A percentile compares a stretch with the other conserved stretches of the same genome.
phyloP scores from a whole-genome alignment of 768 basidiomycete species.

The Saitozyma sp. region DNA sequence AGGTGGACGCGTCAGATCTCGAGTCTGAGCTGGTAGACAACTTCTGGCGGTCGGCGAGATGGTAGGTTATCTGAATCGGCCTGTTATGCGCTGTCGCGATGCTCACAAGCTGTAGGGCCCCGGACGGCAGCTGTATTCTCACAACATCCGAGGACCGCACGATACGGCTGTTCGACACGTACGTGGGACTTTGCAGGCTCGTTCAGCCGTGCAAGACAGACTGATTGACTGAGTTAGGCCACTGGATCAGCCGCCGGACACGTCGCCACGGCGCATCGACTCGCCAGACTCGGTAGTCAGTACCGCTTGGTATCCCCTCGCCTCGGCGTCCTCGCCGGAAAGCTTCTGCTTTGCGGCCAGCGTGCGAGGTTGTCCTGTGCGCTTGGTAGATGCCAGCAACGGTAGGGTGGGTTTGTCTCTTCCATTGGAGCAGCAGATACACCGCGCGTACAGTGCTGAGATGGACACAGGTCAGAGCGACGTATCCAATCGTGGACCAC shows the following conservation, averaged over 20 bases:
- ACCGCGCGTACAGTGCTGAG: background rate
- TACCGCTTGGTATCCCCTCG: slow-evolving; percentile 80
- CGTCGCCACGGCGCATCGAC: slow-evolving; percentile 44
- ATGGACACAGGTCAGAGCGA: slow-evolving; percentile 71
- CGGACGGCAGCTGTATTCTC: slow-evolving; percentile 70
- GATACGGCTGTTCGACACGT: slow-evolving; percentile 63
- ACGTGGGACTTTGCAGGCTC: slow-evolving; percentile 30
- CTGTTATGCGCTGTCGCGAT: background rate
- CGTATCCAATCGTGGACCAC: slow-evolving; percentile 89
- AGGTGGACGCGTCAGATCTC: slow-evolving; percentile 1
- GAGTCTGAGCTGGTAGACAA: slow-evolving; percentile 50
- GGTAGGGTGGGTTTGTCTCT: slow-evolving; percentile 61
- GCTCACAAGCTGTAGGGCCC: slow-evolving; percentile 59
- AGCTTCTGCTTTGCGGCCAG: slow-evolving; percentile 81
- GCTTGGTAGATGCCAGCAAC: slow-evolving; percentile 74
- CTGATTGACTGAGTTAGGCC: background rate
- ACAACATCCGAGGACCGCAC: slow-evolving; percentile 70
- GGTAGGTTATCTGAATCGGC: slow-evolving; percentile 53
- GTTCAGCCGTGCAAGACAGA: background rate
- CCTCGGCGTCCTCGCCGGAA: slow-evolving; percentile 61
- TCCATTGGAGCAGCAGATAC: background rate
- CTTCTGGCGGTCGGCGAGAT: slow-evolving; percentile 63
- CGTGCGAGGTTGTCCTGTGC: slow-evolving; percentile 79
- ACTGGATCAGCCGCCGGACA: background rate
- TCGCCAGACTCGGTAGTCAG: slow-evolving; percentile 77